Evolutionary conservation across 371 early-diverging fungal species (phyloP), one percentile per base, ranked within the genome.

Genomic region (Rhizomucor pusillus): DNA sequence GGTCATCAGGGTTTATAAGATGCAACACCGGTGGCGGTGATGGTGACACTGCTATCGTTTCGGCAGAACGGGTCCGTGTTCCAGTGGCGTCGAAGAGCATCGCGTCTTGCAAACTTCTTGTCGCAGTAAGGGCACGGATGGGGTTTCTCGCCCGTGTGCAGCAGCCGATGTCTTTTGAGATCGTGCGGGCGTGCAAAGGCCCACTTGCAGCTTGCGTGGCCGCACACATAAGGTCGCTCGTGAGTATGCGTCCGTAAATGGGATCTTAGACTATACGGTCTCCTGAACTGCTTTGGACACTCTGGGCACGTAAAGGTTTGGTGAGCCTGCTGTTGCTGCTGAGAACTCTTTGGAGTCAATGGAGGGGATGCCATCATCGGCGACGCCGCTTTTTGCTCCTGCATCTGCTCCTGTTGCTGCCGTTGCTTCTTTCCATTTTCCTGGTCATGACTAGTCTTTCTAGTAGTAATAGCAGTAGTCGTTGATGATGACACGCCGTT

Each of bases 171-270:
- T 9, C 91, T 75, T 50, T 89, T 89, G 35, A 91, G 69, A 57
- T 91, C 91, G 43, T 91, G 91, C 50, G 90, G 88, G n/a, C 91
- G 73, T 44, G 88, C 73, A 57, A 91, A 91, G 2, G 79, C 73
- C 55, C 73, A 66, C 11, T 41, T 41, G 20, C 89, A 89, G 39
- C 71, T 71, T 16, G 62, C 50, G 57, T 67, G 65, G 2, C 65
- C 46, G 60, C 86, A 86, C 34, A 77, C 79, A 78, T 74, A 85
- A 0, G 89, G 88, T 24, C 81, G 76, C 40, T 83, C 86, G n/a
- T 82, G 81, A 1, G 84, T 84, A 62, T 88, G 89, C n/a, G 72
- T 84, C 13, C 83, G 69, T 54, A 79, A 75, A 62, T 90, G 91
- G 0, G 89, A 87, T 57, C 84, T 88, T 2, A 92, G 73, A 59